Evolutionary conservation across 2,329 filamentous ascomycete species (phyloP).

Genomic region (Cordyceps tenuipes): DNA sequence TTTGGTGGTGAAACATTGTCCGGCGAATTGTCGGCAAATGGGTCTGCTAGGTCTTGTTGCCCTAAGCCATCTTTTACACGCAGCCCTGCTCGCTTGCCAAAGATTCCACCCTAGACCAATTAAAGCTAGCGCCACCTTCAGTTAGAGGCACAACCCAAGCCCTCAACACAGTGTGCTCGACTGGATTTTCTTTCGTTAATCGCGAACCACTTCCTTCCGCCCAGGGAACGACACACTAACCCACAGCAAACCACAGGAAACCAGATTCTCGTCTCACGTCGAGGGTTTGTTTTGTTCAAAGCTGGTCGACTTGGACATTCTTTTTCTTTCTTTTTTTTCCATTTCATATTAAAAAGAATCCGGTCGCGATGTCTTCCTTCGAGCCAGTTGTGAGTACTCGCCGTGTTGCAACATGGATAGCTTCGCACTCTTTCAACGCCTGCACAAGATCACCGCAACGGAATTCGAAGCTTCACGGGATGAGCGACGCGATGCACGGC

Average conservation of each 20-base stretch:
- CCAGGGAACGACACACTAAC: conserved; percentile 31
- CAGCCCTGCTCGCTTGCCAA: conserved; percentile 29
- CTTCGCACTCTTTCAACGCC: neutral
- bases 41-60: conserved; percentile 30
- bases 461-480: neutral
- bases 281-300: conserved; percentile 28
- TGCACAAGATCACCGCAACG: neutral
- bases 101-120: conserved; percentile 22
- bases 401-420: neutral
- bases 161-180: conserved; percentile 22
- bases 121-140: conserved; percentile 23
- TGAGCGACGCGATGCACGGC: neutral
- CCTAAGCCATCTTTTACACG: conserved; percentile 28
- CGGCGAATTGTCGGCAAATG: conserved; percentile 25
- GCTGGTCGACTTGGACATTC: conserved; percentile 25
- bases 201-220: conserved; percentile 30
- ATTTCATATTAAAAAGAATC: conserved; percentile 24
- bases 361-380: conserved; percentile 57
- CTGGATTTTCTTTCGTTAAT: conserved; percentile 32
- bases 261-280: conserved; percentile 30
- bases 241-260: conserved; percentile 30
- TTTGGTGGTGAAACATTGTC: neutral
- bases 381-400: conserved; percentile 57
- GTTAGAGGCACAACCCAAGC: conserved; percentile 31
- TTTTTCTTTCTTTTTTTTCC: conserved; percentile 22